phyloP scores from a whole-genome alignment of 139 green algal species.

The Haematococcus lacustris region DNA sequence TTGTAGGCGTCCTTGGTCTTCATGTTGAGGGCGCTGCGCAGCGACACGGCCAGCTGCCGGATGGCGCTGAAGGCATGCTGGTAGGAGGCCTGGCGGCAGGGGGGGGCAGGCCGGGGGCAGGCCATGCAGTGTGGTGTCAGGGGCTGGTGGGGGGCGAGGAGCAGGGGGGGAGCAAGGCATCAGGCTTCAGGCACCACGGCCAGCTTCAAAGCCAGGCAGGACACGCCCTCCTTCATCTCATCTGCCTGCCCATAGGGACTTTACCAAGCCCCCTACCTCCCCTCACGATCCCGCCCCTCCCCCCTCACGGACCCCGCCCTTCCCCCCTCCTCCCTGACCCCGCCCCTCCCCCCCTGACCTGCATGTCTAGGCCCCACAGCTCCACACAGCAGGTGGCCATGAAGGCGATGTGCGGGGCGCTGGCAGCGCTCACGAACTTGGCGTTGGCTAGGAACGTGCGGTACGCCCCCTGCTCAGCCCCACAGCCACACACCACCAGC shows the following conservation, averaged over 20 bases:
- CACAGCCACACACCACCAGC: slow-evolving; percentile 46
- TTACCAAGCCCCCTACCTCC: no score
- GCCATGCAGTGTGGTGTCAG: background rate
- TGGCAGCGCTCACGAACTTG: slow-evolving; percentile 81
- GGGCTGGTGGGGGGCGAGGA: no score
- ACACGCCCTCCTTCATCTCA: no score
- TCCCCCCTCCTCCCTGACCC: background rate
- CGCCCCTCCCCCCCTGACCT: slow-evolving; percentile 8
- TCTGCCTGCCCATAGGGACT: no score
- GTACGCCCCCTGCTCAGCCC: slow-evolving; percentile 50
- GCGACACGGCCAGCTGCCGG: slow-evolving; percentile 72
- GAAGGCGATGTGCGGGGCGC: slow-evolving; percentile 73
- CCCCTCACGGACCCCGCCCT: no score
- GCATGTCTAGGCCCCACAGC: slow-evolving; percentile 65
- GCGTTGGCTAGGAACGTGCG: slow-evolving; percentile 65
- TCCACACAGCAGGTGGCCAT: slow-evolving; percentile 82
- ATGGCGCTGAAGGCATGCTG: slow-evolving; percentile 72
- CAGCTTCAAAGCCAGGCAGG: no score
- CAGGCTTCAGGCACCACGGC: background rate
- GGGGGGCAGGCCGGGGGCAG: no score
- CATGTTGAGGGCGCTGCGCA: slow-evolving; percentile 73
- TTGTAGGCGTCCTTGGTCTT: slow-evolving; percentile 82
- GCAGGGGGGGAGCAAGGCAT: background rate
- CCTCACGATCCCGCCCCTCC: no score
- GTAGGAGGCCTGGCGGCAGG: slow-evolving; percentile 46